Conservation (phyloP, 2,329 filamentous ascomycete genomes). For the Microcyclosporella mali region DNA sequence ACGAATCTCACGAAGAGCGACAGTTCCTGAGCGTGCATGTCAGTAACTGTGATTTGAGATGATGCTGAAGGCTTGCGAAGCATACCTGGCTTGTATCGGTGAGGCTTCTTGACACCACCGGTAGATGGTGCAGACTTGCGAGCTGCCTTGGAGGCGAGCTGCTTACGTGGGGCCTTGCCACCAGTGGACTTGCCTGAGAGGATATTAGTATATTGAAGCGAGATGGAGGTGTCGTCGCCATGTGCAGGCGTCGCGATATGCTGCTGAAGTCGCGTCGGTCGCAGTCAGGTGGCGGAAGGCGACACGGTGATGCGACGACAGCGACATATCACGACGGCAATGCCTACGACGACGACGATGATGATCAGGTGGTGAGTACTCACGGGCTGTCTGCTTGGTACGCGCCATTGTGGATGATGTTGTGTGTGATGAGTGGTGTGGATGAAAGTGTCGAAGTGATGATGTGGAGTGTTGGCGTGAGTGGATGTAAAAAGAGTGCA, state of each 20-base stretch:
- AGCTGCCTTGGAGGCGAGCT: conserved; percentile 98
- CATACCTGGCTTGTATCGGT: conserved; percentile 49
- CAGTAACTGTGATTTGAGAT: conserved; percentile 17
- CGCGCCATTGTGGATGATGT: conserved; percentile 43
- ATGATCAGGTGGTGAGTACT: conserved; percentile 31
- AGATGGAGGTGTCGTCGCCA: conserved; percentile 13
- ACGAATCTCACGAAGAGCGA: conserved; percentile 85
- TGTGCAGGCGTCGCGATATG: conserved; percentile 16
- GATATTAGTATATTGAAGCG: conserved; percentile 29
- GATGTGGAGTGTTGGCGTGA: conserved; percentile 13
- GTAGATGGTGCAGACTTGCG: conserved; percentile 97
- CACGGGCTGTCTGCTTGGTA: conserved; percentile 53
- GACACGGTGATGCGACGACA: conserved; percentile 15
- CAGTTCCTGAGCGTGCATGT: conserved; percentile 54
- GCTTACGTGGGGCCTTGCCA: conserved; percentile 77
- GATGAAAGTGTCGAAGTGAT: conserved; percentile 20
- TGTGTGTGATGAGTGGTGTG: conserved; percentile 28
- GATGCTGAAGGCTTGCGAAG: conserved; percentile 9
- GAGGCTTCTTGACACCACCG: conserved; percentile 59
- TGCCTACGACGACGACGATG: conserved; percentile 19
- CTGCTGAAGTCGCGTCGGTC: conserved; percentile 7
- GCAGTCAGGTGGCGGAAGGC: conserved; percentile 18
- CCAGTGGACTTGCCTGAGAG: conserved; percentile 62
- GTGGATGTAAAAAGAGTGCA: conserved; percentile 17
- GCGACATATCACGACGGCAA: conserved; percentile 22